A percentile compares a stretch with the other conserved stretches of the same genome.
Evolutionary conservation across 2,329 filamentous ascomycete genomes (phyloP).

Genomic region (Paramyrothecium sp.): DNA sequence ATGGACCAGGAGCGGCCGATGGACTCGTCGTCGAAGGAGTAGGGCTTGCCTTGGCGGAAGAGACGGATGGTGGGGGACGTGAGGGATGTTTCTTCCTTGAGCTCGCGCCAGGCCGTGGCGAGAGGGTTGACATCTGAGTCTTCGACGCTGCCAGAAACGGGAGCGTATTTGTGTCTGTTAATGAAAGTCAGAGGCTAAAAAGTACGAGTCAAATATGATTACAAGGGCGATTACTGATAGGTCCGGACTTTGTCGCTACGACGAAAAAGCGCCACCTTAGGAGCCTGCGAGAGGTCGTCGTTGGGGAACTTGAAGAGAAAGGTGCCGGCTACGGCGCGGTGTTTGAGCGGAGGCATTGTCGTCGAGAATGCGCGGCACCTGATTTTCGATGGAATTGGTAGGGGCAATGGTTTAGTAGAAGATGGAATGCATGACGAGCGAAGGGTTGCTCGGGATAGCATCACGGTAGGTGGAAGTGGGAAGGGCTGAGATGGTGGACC

Average conservation of each 20-base stretch:
- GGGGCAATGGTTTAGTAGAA: constrained; percentile 3
- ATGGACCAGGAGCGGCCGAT: constrained; percentile 60
- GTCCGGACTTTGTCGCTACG: constrained; percentile 58
- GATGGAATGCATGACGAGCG: not conserved
- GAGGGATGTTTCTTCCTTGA: constrained; percentile 61
- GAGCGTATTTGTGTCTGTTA: constrained; percentile 53
- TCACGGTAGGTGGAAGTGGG: not conserved
- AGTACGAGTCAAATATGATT: not conserved
- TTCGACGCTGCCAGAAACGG: constrained; percentile 62
- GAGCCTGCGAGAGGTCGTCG: constrained; percentile 29
- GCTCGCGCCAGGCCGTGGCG: constrained; percentile 59
- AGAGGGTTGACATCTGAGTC: constrained; percentile 48
- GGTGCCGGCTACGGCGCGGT: constrained; percentile 42
- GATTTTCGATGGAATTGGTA: not conserved
- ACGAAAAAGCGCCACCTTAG: constrained; percentile 59
- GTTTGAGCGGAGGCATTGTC: constrained; percentile 19
- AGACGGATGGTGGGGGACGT: constrained; percentile 43
- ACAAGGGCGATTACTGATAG: constrained; percentile 47
- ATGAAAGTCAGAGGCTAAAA: not conserved
- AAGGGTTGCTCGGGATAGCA: not conserved
- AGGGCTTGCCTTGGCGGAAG: constrained; percentile 57
- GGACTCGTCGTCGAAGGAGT: constrained; percentile 51
- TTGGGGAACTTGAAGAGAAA: constrained; percentile 49
- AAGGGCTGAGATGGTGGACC: not conserved
- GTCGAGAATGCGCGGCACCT: constrained; percentile 6